These are phyloP conservation scores for Gossypium anomalum DNA, from an alignment of 345 rosid genomes.

Conservation along the genomic window DNA sequence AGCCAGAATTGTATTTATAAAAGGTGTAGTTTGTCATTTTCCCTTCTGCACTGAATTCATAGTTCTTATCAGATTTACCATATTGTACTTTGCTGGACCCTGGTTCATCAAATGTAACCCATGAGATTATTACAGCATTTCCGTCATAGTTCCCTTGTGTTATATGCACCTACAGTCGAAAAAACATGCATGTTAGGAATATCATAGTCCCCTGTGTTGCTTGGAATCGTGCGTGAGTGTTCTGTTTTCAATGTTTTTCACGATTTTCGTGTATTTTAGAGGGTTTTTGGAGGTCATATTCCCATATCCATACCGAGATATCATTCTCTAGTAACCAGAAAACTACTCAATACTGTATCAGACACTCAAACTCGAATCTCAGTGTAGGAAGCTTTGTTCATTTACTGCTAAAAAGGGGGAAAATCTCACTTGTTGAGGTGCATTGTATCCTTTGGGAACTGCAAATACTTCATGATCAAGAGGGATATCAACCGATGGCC, in stretches of 20 bases:
- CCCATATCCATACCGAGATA: too few species aligned
- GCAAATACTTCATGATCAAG: conserved; percentile 63
- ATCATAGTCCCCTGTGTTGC: background rate
- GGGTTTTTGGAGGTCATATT: too few species aligned
- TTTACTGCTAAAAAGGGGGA: background rate
- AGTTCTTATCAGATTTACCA: conserved; percentile 42
- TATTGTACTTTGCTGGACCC: conserved; percentile 53
- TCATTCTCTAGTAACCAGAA: too few species aligned
- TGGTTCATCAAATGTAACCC: conserved; percentile 76
- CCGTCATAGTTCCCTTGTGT: conserved; percentile 96
- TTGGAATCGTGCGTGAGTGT: too few species aligned
- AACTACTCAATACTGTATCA: background rate
- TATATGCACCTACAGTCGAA: conserved; percentile 58
- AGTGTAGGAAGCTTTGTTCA: background rate
- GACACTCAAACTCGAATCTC: background rate
- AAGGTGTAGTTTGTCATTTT: conserved; percentile 60
- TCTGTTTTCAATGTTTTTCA: too few species aligned
- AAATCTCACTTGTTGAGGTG: conserved; percentile 79
- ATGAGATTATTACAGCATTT: conserved; percentile 75
- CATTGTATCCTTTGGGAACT: conserved; percentile 70
- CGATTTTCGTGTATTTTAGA: too few species aligned
- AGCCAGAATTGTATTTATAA: conserved; percentile 72
- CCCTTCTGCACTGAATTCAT: conserved; percentile 59
- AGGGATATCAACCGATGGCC: conserved; percentile 41
- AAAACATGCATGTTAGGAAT: background rate